Evolutionary conservation across 345 rosid species (phyloP).

Genomic region (Pseudoturritis turrita): DNA sequence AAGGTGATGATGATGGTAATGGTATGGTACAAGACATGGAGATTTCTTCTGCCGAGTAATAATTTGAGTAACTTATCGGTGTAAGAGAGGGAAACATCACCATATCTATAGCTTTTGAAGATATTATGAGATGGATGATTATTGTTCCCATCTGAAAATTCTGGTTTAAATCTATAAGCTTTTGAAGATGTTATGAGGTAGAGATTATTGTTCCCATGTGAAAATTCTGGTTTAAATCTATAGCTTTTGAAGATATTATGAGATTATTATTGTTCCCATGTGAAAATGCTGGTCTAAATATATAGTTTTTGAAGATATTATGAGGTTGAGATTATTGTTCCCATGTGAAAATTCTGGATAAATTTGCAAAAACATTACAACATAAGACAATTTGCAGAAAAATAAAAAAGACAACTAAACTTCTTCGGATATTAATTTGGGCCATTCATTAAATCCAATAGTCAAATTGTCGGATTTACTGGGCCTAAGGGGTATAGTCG

Average conservation of each 20-base stretch:
- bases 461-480: not conserved
- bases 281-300: too few species aligned
- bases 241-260: too few species aligned
- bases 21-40: slow-evolving; percentile 16
- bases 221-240: too few species aligned
- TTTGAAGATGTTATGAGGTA: too few species aligned
- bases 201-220: too few species aligned
- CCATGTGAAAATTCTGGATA: not conserved
- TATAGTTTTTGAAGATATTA: too few species aligned
- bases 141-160: not conserved
- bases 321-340: too few species aligned
- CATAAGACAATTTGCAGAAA: too few species aligned
- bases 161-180: too few species aligned
- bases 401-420: not conserved
- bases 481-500: slow-evolving; percentile 20
- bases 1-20: not conserved
- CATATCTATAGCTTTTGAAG: not conserved
- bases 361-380: not conserved
- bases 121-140: not conserved
- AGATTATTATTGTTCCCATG: too few species aligned
- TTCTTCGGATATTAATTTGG: not conserved
- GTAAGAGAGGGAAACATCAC: not conserved
- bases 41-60: slow-evolving; percentile 14
- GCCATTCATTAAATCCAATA: slow-evolving; percentile 4
- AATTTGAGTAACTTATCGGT: not conserved